phyloP scores from a whole-genome alignment of 768 basidiomycete genomes.

The Pulveroboletus frians region DNA sequence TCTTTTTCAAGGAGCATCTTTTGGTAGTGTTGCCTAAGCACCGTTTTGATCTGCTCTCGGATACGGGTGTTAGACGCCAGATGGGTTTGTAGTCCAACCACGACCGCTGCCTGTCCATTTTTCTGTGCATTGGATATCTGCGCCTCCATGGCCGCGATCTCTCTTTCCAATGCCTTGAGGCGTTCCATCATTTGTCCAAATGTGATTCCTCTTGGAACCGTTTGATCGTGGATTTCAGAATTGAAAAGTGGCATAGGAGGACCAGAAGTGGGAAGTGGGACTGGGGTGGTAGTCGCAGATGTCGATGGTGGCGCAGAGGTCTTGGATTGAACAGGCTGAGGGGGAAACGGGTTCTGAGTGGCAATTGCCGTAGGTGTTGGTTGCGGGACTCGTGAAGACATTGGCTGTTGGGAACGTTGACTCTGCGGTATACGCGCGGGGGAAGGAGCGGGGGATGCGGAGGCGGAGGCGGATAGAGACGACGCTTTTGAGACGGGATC shows the following conservation, averaged over 20 bases:
- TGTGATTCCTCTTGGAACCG: conserved; percentile 8
- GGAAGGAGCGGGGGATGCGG: conserved; percentile 20
- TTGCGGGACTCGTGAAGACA: conserved; percentile 18
- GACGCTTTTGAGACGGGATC: conserved; percentile 17
- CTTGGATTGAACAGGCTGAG: conserved; percentile 6
- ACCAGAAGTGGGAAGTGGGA: conserved; percentile 5
- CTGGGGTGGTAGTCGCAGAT: conserved; percentile 5
- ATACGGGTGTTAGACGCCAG: background rate
- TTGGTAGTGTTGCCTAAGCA: conserved; percentile 16
- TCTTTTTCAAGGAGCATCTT: conserved; percentile 12
- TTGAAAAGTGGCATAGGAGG: background rate
- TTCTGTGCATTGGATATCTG: conserved; percentile 12
- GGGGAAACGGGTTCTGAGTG: conserved; percentile 4
- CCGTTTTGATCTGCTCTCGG: conserved; percentile 9
- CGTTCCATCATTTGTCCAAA: conserved; percentile 24
- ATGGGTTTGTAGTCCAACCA: conserved; percentile 13
- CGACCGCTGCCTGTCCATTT: conserved; percentile 14
- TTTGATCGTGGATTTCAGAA: conserved; percentile 15
- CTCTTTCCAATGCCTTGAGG: conserved; percentile 14
- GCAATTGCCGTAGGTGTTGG: conserved; percentile 8
- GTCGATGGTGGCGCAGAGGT: conserved; percentile 5
- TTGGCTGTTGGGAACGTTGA: conserved; percentile 19
- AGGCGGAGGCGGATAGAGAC: conserved; percentile 9
- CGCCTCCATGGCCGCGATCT: conserved; percentile 11
- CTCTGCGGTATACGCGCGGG: conserved; percentile 19